Evolutionary conservation across 331 rosid species (phyloP), one percentile per base, ranked within the genome.

Genomic region (Erythrophleum ivorense): DNA sequence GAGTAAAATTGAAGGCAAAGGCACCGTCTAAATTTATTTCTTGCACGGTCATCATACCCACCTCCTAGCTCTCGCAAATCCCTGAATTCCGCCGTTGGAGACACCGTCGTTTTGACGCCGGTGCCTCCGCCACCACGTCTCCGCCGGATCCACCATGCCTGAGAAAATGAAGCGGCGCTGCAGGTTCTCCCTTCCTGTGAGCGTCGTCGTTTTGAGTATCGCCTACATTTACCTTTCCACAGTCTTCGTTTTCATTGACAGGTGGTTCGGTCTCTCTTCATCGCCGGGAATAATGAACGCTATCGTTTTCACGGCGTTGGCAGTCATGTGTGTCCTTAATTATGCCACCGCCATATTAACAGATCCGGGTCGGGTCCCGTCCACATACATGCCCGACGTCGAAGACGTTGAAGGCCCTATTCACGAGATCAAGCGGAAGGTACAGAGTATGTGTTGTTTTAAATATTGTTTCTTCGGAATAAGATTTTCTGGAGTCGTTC

Each of bases 371-470:
- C 86, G 90, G 81, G 98, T 93, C 21, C 98, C 98, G 7, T 55
- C 94, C 75, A 83, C 94, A 1, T 95, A 86, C 75, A 50, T 82
- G 72, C 99, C 99, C 40, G 98, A 95, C 80, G 80, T 93, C 6
- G 98, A 95, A 78, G 98, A 93, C 58, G 34, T 69, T 31, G 85
- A 82, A 31, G 86, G 59, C 81, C 93, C 97, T 57, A 68, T 92
- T 21, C 99, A 95, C 64, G 99, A 95, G 88, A 95, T 93, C 92
- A 95, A 95, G 90, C 98, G 99, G 82, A 95, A 95, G 99, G 99
- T 95, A 73, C 69, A 24, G 14, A 76, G 67, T 80, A 41, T 41
- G 57, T 45, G 45, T 19, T 68, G 19, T 68, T 84, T 13, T 13
- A 0, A 34, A 19, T 55, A 6, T 78, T 21, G 4, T 40, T 63